A percentile compares a stretch with the other conserved stretches of the same genome.
These are phyloP conservation scores for Paxillus rubicundulus DNA, from an alignment of 768 basidiomycete genomes.

Conservation along the genomic window DNA sequence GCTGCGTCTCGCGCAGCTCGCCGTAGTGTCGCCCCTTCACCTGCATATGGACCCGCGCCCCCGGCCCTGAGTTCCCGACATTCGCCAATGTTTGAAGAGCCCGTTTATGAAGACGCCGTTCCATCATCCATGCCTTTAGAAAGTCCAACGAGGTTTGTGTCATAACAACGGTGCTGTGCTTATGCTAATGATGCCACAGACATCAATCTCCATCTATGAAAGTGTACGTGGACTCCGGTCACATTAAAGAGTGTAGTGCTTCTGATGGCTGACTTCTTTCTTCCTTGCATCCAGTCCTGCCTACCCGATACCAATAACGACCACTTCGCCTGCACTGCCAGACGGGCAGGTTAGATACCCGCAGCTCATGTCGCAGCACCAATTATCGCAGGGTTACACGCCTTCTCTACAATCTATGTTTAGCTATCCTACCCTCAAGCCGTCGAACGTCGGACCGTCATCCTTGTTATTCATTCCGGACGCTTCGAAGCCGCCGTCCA, in stretches of 20 bases:
- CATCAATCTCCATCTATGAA: constrained; percentile 30
- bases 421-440: constrained; percentile 33
- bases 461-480: constrained; percentile 47
- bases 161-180: constrained; percentile 42
- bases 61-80: constrained; percentile 36
- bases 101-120: constrained; percentile 28
- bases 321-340: constrained; percentile 60
- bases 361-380: constrained; percentile 75
- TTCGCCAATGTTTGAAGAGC: constrained; percentile 29
- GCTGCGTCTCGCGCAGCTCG: constrained; percentile 45
- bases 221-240: constrained; percentile 31
- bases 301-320: constrained; percentile 63
- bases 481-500: constrained; percentile 21
- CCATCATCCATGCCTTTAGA: constrained; percentile 59
- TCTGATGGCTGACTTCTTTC: constrained; percentile 6
- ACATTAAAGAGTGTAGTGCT: constrained; percentile 1
- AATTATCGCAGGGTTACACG: constrained; percentile 72
- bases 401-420: constrained; percentile 82
- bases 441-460: constrained; percentile 34
- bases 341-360: constrained; percentile 56
- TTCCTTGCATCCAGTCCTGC: constrained; percentile 25
- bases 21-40: constrained; percentile 31
- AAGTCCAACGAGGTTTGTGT: constrained; percentile 55
- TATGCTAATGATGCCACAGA: constrained; percentile 25
- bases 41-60: constrained; percentile 27